phyloP scores from a whole-genome alignment of 2,329 filamentous ascomycete species.

The Xylariaceae sp. region DNA sequence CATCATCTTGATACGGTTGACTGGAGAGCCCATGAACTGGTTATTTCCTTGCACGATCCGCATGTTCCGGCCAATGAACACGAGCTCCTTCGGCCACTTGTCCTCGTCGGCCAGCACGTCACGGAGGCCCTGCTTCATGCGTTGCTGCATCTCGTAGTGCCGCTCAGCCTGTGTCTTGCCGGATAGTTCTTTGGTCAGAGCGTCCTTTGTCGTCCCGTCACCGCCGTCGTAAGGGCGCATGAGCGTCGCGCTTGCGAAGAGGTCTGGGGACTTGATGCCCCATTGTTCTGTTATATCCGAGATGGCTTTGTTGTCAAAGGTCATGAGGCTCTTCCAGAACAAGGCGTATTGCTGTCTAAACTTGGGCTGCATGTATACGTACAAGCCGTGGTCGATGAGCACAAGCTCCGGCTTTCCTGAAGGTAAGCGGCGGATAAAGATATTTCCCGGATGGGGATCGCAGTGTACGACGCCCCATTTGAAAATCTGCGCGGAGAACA shows the following conservation, averaged over 20 bases:
- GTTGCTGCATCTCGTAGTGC: conserved; percentile 83
- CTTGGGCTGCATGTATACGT: conserved; percentile 79
- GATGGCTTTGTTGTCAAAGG: conserved; percentile 84
- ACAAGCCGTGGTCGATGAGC: conserved; percentile 94
- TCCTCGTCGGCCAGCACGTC: conserved; percentile 76
- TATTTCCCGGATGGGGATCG: conserved; percentile 95
- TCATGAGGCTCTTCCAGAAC: conserved; percentile 93
- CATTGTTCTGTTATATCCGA: conserved; percentile 66
- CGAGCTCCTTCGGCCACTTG: conserved; percentile 83
- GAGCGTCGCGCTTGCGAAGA: conserved; percentile 86
- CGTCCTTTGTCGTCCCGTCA: conserved; percentile 58
- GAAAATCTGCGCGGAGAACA: conserved; percentile 98
- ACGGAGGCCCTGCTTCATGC: conserved; percentile 63
- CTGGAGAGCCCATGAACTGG: conserved; percentile 80
- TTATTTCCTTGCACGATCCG: conserved; percentile 92
- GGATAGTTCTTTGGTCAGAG: conserved; percentile 60
- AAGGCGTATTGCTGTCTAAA: conserved; percentile 82
- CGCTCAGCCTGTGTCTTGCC: conserved; percentile 60
- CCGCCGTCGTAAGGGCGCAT: conserved; percentile 89
- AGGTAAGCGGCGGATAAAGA: conserved; percentile 84
- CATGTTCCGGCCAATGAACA: conserved; percentile 89
- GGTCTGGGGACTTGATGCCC: conserved; percentile 83
- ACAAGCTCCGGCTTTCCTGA: conserved; percentile 83
- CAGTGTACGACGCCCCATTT: conserved; percentile 94
- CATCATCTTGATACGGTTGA: conserved; percentile 92